A percentile compares a stretch with the other conserved stretches of the same genome.
Evolutionary conservation across 495 filamentous ascomycete species (phyloP).

Genomic region (Penicillium paxilli): DNA sequence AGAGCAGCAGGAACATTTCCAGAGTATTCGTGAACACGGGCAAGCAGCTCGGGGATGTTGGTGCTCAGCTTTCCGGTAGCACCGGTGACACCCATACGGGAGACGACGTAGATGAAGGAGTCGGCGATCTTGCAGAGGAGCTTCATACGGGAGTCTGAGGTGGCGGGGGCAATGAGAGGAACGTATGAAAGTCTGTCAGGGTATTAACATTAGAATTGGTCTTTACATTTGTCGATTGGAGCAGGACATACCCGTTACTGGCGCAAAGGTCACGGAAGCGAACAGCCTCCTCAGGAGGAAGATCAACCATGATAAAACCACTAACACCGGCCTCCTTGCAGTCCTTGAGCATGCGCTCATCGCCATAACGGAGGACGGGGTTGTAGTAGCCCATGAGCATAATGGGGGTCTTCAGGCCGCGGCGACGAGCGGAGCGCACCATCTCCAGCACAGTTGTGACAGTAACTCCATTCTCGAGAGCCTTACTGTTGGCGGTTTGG

Average conservation of each 20-base stretch:
- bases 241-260: conserved; percentile 56
- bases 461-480: conserved; percentile 85
- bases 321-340: conserved; percentile 86
- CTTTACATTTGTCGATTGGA: neutral
- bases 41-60: conserved; percentile 76
- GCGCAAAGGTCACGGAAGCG: conserved; percentile 85
- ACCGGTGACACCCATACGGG: conserved; percentile 94
- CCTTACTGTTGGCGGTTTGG: conserved; percentile 85
- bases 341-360: conserved; percentile 83
- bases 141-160: conserved; percentile 90
- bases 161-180: conserved; percentile 90
- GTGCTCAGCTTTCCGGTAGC: conserved; percentile 78
- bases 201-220: neutral
- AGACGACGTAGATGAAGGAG: conserved; percentile 99
- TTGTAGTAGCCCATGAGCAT: conserved; percentile 99
- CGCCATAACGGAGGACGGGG: conserved; percentile 87
- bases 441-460: conserved; percentile 74
- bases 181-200: conserved; percentile 79
- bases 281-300: conserved; percentile 95
- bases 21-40: conserved; percentile 88
- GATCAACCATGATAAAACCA: conserved; percentile 95
- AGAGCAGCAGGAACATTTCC: conserved; percentile 86
- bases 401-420: conserved; percentile 76
- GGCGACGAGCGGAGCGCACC: conserved; percentile 71
- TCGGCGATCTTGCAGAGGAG: conserved; percentile 95